Evolutionary conservation across 768 basidiomycete species (phyloP).

Genomic region (Boletus coccyginus): DNA sequence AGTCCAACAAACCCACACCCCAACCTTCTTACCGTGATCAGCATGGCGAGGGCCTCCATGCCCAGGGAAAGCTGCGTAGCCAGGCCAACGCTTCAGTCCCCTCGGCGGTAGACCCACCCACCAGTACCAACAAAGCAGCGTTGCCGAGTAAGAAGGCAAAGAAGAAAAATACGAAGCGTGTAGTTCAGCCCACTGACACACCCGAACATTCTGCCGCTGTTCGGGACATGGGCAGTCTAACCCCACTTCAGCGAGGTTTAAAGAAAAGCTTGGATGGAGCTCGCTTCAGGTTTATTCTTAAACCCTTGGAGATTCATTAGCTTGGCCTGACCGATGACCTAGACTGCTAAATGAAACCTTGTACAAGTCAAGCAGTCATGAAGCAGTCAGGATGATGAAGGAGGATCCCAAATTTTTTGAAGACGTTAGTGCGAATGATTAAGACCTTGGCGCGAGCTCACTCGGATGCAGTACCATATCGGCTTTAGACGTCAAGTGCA

Average conservation of each 20-base stretch:
- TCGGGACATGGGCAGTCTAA: constrained; percentile 41
- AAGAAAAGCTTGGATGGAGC: constrained; percentile 81
- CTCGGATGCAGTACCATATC: constrained; percentile 72
- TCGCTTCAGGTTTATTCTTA: constrained; percentile 64
- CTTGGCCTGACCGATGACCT: constrained; percentile 8
- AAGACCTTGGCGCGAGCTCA: constrained; percentile 10
- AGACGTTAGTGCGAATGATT: constrained; percentile 53
- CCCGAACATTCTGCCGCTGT: constrained; percentile 12
- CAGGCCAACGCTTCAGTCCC: constrained; percentile 9
- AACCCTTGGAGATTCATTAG: not conserved
- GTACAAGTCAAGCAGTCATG: constrained; percentile 79
- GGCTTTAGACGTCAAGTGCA: constrained; percentile 91
- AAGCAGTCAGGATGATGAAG: constrained; percentile 80
- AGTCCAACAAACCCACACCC: not conserved
- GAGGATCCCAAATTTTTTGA: constrained; percentile 77
- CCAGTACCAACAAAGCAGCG: not conserved
- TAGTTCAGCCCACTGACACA: constrained; percentile 20
- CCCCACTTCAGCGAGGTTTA: constrained; percentile 73
- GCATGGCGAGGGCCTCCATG: not conserved
- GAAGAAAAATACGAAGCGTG: constrained; percentile 19
- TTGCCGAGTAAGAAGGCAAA: constrained; percentile 14
- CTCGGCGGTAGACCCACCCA: constrained; percentile 7
- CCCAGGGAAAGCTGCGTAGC: constrained; percentile 1
- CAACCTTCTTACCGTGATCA: constrained; percentile 8
- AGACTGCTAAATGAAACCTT: constrained; percentile 91